Evolutionary conservation across 805 yeast genomes (phyloP).

Genomic region (Saccharomycopsis malanga): DNA sequence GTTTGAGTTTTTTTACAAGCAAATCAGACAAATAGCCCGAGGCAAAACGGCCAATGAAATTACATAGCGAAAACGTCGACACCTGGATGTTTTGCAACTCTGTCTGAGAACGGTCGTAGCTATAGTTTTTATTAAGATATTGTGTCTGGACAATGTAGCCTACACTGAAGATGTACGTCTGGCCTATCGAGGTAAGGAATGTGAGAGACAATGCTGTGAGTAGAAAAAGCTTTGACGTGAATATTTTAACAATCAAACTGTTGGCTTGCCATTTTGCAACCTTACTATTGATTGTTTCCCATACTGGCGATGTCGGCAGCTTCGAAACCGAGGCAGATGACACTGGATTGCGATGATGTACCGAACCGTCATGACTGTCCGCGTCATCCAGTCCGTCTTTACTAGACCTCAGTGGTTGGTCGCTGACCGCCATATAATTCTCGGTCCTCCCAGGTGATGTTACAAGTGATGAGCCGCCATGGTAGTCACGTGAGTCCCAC

Average conservation of each 20-base stretch:
- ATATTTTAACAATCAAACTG: conserved; percentile 10
- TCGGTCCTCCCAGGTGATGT: background rate
- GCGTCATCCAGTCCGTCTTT: background rate
- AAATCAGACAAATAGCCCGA: conserved; percentile 64
- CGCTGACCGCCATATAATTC: background rate
- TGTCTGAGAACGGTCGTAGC: conserved; percentile 6
- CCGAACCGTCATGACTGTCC: background rate
- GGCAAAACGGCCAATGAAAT: conserved; percentile 28
- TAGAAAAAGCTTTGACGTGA: conserved; percentile 16
- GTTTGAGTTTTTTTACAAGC: conserved; percentile 41
- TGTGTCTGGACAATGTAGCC: conserved; percentile 62
- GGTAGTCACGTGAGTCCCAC: too few relatives aligned
- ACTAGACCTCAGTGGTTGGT: background rate
- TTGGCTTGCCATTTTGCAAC: background rate
- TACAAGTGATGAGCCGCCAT: conserved; percentile 2
- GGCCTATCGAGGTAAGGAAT: conserved; percentile 37
- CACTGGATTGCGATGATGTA: conserved; percentile 1
- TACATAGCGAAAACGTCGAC: conserved; percentile 15
- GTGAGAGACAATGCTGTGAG: conserved; percentile 9
- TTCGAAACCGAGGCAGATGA: background rate
- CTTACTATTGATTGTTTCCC: background rate
- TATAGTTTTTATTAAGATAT: conserved; percentile 22
- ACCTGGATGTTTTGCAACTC: conserved; percentile 18
- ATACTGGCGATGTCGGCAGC: too few relatives aligned
- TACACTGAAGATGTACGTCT: conserved; percentile 63